phyloP scores from a whole-genome alignment of 768 basidiomycete species.

The Calocybe gangraenosa region DNA sequence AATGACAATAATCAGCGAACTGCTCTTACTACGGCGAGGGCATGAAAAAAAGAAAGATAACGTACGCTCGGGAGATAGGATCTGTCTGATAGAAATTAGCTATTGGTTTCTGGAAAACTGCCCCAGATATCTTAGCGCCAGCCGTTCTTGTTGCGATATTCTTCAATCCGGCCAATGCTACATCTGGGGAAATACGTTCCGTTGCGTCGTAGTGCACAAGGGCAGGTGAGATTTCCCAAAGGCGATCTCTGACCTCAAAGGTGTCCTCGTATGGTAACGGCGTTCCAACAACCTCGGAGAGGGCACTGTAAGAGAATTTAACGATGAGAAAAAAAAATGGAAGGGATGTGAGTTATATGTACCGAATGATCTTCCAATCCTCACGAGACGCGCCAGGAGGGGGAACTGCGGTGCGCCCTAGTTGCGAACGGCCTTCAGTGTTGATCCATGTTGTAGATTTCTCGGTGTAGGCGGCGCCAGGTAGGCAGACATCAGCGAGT shows the following conservation, averaged over 20 bases:
- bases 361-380: slow-evolving; percentile 97
- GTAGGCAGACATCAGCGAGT: slow-evolving; percentile 94
- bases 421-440: slow-evolving; percentile 90
- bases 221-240: slow-evolving; percentile 96
- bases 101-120: slow-evolving; percentile 75
- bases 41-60: slow-evolving; percentile 19
- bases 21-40: too few species aligned
- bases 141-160: slow-evolving; percentile 47
- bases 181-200: slow-evolving; percentile 71
- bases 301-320: slow-evolving; percentile 47
- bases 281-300: slow-evolving; percentile 80
- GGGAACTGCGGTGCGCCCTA: slow-evolving; percentile 86
- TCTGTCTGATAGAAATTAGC: slow-evolving; percentile 96
- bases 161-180: slow-evolving; percentile 68
- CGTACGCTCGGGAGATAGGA: slow-evolving; percentile 88
- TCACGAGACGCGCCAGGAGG: slow-evolving; percentile 95
- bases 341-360: slow-evolving; percentile 17
- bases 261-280: slow-evolving; percentile 90
- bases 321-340: not conserved
- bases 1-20: not conserved
- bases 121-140: slow-evolving; percentile 52
- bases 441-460: slow-evolving; percentile 90
- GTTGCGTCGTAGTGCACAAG: slow-evolving; percentile 80
- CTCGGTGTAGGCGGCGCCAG: slow-evolving; percentile 93
- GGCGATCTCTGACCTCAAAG: slow-evolving; percentile 76